phyloP scores from a whole-genome alignment of 345 rosid species.

The Salix purpurea region DNA sequence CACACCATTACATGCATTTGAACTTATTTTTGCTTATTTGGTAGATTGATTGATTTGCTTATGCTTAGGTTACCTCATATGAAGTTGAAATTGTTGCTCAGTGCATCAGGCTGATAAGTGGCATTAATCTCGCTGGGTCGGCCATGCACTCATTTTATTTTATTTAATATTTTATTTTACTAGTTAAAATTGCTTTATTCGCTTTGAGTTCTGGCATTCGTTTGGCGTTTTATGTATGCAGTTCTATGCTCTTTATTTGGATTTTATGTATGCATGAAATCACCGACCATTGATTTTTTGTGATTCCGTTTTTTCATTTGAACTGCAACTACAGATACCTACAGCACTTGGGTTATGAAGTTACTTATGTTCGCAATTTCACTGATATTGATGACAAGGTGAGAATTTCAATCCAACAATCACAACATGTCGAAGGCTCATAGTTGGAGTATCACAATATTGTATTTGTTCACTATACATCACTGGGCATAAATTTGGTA shows the following conservation, averaged over 20 bases:
- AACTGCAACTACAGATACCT: constrained; percentile 57
- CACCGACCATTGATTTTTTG: not conserved
- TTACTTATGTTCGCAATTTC: constrained; percentile 72
- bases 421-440: not conserved
- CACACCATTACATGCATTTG: not conserved
- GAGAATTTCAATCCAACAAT: not conserved
- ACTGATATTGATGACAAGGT: constrained; percentile 97
- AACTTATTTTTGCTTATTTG: not conserved
- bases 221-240: not conserved
- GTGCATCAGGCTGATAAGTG: not conserved
- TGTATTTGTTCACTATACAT: not conserved
- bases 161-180: not conserved
- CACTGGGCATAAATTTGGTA: not conserved
- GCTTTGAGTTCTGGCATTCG: not conserved
- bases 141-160: not conserved
- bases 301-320: not conserved
- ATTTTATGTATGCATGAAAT: not conserved
- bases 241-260: not conserved
- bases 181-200: not conserved
- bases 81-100: not conserved
- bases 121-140: not conserved
- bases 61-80: not conserved
- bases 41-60: not conserved
- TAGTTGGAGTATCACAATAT: not conserved
- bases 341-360: constrained; percentile 60